Evolutionary conservation across 1,284 basidiomycete genomes (phyloP), one percentile per base, ranked within the genome.

Genomic region (Sporisorium exsertum): DNA sequence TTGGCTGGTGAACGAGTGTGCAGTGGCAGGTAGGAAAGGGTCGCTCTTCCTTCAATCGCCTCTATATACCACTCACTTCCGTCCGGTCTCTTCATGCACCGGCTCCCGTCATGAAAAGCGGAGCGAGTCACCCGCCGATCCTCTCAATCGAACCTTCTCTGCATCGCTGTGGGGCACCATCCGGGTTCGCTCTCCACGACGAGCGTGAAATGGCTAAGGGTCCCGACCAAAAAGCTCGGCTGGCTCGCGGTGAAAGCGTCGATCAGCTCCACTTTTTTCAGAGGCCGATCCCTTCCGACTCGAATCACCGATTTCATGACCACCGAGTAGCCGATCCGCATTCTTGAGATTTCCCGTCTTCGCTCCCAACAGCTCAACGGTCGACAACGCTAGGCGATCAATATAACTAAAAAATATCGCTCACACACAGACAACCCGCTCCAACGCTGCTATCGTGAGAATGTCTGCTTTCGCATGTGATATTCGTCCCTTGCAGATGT

Each of bases 391-490:
- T n/a, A n/a, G n/a, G n/a, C n/a, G n/a, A n/a, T n/a, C n/a, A n/a
- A n/a, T n/a, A n/a, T n/a, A n/a, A n/a, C n/a, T n/a, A n/a, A n/a
- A n/a, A n/a, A n/a, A n/a, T n/a, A n/a, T 35, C 8, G 35, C 29
- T 32, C 42, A 27, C 43, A 54, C 7, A 45, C 18, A 35, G 18
- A 46, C 24, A 37, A 20, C 7, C 18, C 0, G 9, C 42, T 43
- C 12, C 9, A 16, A 9, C 15, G 5, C 10, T 35, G 1, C 43
- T 37, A 57, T 70, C 58, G 62, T 64, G 62, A 72, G 59, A 56
- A 63, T 55, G 26, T 29, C 45, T 50, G 69, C 64, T 72, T 62
- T 53, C 69, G 69, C 69, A 71, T 72, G 45, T 64, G 69, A 62
- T 59, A 24, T 47, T 37, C 26, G 51, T 49, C 52, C 26, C 53